Conservation (phyloP, 78 protist genomes). For the Dictyostelium discoideum region DNA sequence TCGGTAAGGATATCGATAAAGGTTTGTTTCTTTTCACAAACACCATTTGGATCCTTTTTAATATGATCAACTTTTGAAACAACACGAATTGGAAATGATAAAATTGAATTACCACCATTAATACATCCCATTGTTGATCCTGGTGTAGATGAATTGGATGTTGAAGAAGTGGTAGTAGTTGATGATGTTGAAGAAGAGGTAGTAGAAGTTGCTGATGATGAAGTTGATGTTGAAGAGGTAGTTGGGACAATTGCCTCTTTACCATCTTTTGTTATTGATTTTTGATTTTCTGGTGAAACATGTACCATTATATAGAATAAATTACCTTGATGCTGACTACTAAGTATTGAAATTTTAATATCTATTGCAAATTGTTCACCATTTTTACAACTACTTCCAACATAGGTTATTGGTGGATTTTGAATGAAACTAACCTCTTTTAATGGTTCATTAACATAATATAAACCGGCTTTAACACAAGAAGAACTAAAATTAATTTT, state of each 20-base stretch:
- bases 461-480: slow-evolving; percentile 42
- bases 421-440: slow-evolving; percentile 66
- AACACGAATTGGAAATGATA: slow-evolving; percentile 67
- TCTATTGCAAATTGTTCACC: slow-evolving; percentile 55
- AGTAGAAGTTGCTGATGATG: background rate
- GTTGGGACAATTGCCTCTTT: background rate
- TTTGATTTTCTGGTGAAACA: background rate
- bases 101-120: background rate
- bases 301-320: slow-evolving; percentile 42
- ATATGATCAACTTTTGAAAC: slow-evolving; percentile 76
- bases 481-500: slow-evolving; percentile 5
- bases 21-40: slow-evolving; percentile 73
- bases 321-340: slow-evolving; percentile 76
- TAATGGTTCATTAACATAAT: slow-evolving; percentile 63
- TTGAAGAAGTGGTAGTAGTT: background rate
- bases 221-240: background rate
- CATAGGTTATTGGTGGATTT: slow-evolving; percentile 60
- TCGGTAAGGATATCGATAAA: slow-evolving; percentile 69
- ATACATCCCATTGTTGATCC: background rate
- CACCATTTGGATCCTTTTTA: slow-evolving; percentile 64
- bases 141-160: background rate
- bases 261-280: background rate
- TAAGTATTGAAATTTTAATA: slow-evolving; percentile 45
- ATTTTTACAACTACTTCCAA: slow-evolving; percentile 15
- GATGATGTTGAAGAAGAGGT: background rate